Evolutionary conservation across 2,329 filamentous ascomycete species (phyloP).

Genomic region (Fusarium equiseti): DNA sequence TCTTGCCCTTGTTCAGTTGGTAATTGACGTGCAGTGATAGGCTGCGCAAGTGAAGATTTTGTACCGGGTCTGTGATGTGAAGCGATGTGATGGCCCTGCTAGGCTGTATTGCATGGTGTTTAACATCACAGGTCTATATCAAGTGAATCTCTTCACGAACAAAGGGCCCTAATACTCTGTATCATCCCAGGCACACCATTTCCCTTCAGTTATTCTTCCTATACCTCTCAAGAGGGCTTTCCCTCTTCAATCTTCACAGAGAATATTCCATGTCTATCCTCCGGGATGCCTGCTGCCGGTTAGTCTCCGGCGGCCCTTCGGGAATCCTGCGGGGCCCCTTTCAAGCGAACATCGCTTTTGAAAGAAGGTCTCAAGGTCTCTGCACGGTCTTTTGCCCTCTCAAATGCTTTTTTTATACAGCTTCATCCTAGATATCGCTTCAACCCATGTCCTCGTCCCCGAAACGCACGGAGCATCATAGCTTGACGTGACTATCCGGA

Average conservation of each 20-base stretch:
- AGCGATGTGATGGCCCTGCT: neutral
- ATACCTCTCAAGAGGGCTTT: neutral
- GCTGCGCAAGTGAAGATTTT: neutral
- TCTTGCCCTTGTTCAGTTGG: slow-evolving; percentile 4
- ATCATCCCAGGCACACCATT: too few species aligned
- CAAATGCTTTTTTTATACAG: neutral
- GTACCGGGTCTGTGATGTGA: neutral
- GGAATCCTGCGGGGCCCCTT: neutral
- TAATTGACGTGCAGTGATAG: neutral
- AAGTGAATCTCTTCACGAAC: too few species aligned
- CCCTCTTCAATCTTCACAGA: neutral
- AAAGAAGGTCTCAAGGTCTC: neutral
- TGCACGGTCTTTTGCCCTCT: neutral
- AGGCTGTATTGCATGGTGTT: neutral
- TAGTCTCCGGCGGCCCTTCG: neutral
- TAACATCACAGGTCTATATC: too few species aligned
- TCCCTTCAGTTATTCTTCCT: neutral
- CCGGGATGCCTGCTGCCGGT: neutral
- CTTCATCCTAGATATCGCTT: neutral
- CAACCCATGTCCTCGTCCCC: slow-evolving; percentile 14
- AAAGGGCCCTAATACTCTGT: too few species aligned
- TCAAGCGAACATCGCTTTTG: neutral
- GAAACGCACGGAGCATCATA: slow-evolving; percentile 28
- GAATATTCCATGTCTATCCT: neutral
- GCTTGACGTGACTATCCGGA: neutral